Evolutionary conservation across 2,329 filamentous ascomycete species (phyloP).

Genomic region (Botrytis squamosa): DNA sequence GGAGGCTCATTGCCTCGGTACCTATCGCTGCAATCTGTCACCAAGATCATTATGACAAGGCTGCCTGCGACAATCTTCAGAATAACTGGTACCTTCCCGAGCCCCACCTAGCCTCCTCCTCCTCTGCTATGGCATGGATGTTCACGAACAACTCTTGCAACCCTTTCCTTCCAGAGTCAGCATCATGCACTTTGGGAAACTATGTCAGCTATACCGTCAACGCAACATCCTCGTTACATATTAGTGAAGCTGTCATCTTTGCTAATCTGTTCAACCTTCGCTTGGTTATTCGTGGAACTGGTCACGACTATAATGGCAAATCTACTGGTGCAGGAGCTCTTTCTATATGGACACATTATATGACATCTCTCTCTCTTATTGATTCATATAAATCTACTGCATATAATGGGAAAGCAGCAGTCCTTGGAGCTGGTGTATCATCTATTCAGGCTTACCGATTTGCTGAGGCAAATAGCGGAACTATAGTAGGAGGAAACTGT

Average conservation of each 20-base stretch:
- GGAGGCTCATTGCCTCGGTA: slow-evolving; percentile 25
- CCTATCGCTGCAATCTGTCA: slow-evolving; percentile 26
- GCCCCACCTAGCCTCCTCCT: slow-evolving; percentile 13
- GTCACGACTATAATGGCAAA: slow-evolving; percentile 49
- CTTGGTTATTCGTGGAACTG: slow-evolving; percentile 53
- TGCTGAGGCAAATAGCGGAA: neutral
- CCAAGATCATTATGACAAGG: slow-evolving; percentile 19
- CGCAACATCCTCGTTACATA: slow-evolving; percentile 26
- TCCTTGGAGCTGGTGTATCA: slow-evolving; percentile 1
- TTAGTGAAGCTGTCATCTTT: slow-evolving; percentile 40
- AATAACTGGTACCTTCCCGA: slow-evolving; percentile 20
- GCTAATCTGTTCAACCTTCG: slow-evolving; percentile 41
- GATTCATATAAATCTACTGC: neutral
- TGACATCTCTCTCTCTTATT: neutral
- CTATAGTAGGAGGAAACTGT: slow-evolving; percentile 8
- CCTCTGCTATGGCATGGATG: slow-evolving; percentile 15
- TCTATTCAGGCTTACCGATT: neutral
- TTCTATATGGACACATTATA: slow-evolving; percentile 9
- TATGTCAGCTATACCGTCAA: slow-evolving; percentile 31
- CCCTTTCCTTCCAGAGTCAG: neutral
- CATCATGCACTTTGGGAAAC: slow-evolving; percentile 33
- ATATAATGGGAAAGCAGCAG: slow-evolving; percentile 5
- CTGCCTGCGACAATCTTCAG: slow-evolving; percentile 21
- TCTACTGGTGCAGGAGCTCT: slow-evolving; percentile 15
- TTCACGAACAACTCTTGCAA: slow-evolving; percentile 19